These are phyloP conservation scores for Rhytidhysteron rufulum DNA, from an alignment of 2,329 filamentous ascomycete genomes.

Conservation along the genomic window DNA sequence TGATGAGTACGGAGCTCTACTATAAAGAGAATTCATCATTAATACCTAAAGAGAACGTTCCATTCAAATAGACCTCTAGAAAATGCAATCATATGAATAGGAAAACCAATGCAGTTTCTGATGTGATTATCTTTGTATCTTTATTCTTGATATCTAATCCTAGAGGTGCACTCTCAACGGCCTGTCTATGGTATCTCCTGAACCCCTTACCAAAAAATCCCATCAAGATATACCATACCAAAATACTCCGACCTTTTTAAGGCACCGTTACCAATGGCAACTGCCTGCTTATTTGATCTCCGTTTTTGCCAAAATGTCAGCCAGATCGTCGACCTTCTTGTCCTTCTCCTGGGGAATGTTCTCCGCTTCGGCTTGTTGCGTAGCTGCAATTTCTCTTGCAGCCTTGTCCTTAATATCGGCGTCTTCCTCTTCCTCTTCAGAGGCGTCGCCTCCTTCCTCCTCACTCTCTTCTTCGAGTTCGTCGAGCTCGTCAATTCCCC, in stretches of 20 bases:
- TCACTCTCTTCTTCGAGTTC: constrained; percentile 83
- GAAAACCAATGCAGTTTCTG: too few species aligned
- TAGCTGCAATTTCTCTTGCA: constrained; percentile 59
- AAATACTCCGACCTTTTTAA: too few species aligned
- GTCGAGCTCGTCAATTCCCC: constrained; percentile 67
- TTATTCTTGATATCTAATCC: too few species aligned
- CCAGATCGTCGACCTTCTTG: constrained; percentile 76
- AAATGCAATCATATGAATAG: too few species aligned
- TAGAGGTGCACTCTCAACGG: too few species aligned
- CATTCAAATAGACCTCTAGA: too few species aligned
- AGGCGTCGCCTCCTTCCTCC: constrained; percentile 63
- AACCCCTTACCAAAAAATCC: not conserved
- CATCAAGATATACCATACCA: not conserved
- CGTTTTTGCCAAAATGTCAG: constrained; percentile 72
- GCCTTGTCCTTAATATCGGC: constrained; percentile 39
- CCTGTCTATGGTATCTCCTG: constrained; percentile 2
- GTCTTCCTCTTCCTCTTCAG: constrained; percentile 66
- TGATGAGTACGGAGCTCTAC: too few species aligned
- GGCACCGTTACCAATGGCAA: too few species aligned
- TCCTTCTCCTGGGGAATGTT: constrained; percentile 68
- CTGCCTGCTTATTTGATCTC: constrained; percentile 26
- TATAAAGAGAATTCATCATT: too few species aligned
- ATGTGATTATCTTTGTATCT: too few species aligned
- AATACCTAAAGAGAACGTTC: too few species aligned
- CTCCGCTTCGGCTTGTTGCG: constrained; percentile 68